Evolutionary conservation across 2,329 filamentous ascomycete genomes (phyloP), one percentile per base, ranked within the genome.

Genomic region (Arthroderma uncinatum): DNA sequence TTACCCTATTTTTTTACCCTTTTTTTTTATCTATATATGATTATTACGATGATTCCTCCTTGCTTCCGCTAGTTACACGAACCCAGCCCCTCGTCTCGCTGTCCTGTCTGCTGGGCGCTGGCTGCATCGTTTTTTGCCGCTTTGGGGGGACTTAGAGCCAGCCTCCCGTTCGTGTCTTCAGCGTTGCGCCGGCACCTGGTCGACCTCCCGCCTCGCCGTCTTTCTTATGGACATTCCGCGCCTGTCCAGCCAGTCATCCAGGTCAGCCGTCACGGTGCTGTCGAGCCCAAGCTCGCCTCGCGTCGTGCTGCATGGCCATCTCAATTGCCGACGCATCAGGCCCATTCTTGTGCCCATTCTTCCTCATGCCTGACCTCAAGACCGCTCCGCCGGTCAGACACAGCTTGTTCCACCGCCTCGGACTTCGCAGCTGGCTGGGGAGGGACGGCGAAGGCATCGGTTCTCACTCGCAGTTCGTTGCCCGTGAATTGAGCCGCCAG

Each of bases 361-460:
- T 66, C 62, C 63, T 70, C 57, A 64, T 68, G 59, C 60, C 67
- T 62, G 69, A 71, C 62, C 63, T 63, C 47, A 69, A 71, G 59
- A 69, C 50, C 30, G 62, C 67, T 58, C 64, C 65, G 56, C 66
- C 65, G 23, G 57, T 62, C 55, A 73, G 73, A 61, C 68, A 70
- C 66, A 74, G 73, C 62, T 74, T 76, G 69, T 75, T 73, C 72
- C 73, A 75, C 65, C 70, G 72, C 60, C 63, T 76, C 54, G 70
- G 69, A 33, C 64, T 74, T 53, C 68, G 70, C 63, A 65, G 67
- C 69, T 74, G 70, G 72, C 68, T 73, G 64, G 70, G 68, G 57
- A 71, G 70, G 56, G 73, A 74, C 55, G 68, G 71, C 61, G 44
- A 50, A 33, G 50, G 36, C 36, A 37, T 53, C n/a, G 33, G 39